These are phyloP conservation scores for Fraxinus sp. DNA, from an alignment of 305 asterid species.

Conservation along the genomic window DNA sequence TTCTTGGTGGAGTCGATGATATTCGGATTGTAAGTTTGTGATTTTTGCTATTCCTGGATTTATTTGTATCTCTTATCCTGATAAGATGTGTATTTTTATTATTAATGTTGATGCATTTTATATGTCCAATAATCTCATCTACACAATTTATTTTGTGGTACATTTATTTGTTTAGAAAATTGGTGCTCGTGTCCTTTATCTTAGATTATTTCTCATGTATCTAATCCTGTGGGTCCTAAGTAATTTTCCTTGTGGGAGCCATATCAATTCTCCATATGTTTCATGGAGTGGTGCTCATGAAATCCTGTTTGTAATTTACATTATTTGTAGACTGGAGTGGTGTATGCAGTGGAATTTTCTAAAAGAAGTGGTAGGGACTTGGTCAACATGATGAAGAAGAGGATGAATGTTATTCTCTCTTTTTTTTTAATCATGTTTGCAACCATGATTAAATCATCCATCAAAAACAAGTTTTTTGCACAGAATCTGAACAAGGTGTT, in stretches of 20 bases:
- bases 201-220: conserved; percentile 88
- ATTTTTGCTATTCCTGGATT: background rate
- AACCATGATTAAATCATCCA: too few relatives aligned
- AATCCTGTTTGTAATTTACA: background rate
- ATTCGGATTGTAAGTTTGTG: conserved; percentile 76
- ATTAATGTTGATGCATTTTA: background rate
- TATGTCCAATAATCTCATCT: background rate
- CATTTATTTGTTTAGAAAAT: conserved; percentile 54
- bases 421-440: too few relatives aligned
- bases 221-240: conserved; percentile 89
- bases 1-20: conserved; percentile 83
- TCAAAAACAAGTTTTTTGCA: too few relatives aligned
- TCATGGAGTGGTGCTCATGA: background rate
- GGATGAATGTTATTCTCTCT: conserved; percentile 73
- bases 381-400: conserved; percentile 43
- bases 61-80: background rate
- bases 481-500: too few relatives aligned
- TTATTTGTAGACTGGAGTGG: conserved; percentile 61
- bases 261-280: too few relatives aligned
- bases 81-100: background rate
- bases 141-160: background rate
- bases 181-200: conserved; percentile 78
- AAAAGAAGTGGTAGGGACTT: too few relatives aligned
- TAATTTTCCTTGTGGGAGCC: background rate
- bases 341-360: conserved; percentile 57